A percentile compares a stretch with the other conserved stretches of the same genome.
Evolutionary conservation across 805 yeast species (phyloP).

Genomic region (Yarrowia divulgata): DNA sequence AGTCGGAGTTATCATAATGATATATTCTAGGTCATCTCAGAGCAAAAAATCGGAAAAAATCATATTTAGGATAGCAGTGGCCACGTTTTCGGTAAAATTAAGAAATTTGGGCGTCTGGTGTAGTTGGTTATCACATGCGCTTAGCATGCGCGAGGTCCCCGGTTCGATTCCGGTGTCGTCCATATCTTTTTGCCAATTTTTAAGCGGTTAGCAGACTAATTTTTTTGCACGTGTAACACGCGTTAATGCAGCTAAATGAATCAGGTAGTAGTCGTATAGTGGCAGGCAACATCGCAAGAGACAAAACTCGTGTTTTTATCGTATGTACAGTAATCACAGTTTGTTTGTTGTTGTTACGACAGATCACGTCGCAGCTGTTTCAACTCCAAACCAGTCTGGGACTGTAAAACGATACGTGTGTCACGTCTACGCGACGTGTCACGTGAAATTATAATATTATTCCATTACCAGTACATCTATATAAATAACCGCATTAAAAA

Average conservation of each 20-base stretch:
- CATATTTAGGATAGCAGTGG: background rate
- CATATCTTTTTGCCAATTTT: background rate
- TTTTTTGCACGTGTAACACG: background rate
- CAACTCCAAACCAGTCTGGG: too few species aligned
- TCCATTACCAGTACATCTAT: slow-evolving; percentile 29
- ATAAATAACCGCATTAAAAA: slow-evolving; percentile 32
- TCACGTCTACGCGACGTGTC: background rate
- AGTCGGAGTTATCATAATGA: too few species aligned
- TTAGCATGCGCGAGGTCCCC: slow-evolving; percentile 39
- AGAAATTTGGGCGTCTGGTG: slow-evolving; percentile 29
- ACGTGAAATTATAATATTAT: slow-evolving; percentile 9
- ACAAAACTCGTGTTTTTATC: too few species aligned
- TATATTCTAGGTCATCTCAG: background rate
- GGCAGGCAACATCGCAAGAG: too few species aligned
- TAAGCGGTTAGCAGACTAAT: background rate
- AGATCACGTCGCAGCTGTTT: too few species aligned
- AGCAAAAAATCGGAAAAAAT: background rate
- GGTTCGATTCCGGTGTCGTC: slow-evolving; percentile 39
- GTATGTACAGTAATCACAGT: too few species aligned
- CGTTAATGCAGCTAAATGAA: background rate
- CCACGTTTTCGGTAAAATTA: background rate
- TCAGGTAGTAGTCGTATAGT: too few species aligned
- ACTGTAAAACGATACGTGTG: too few species aligned
- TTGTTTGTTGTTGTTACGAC: too few species aligned
- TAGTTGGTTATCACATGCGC: slow-evolving; percentile 39